Base-by-base conservation (phyloP, 192 early-diverging fungal species). In the Coemansia sp. region DNA sequence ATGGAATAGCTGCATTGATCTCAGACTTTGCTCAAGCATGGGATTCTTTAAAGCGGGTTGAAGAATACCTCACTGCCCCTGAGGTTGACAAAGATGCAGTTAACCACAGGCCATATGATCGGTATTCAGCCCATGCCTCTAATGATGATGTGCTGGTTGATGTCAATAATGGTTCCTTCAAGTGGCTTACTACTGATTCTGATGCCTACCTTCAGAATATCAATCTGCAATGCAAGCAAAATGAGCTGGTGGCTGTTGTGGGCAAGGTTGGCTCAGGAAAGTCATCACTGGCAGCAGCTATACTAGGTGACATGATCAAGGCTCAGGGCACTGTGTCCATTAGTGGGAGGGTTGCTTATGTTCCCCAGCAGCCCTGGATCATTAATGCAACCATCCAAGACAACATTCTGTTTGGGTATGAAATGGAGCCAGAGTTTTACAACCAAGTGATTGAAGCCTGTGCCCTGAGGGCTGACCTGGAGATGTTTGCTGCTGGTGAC, bases 231-330 rank as follows among this genome's bases (percentile, higher is more conserved):
- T 72, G 69, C 50, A 35, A 37, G 8, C 50, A 73, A 20, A 80
- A 81, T 17, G 46, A 61, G 43, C 71, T 87, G 19, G 73, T 82
- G 2, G 79, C 80, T 0, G 66, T 87, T 22, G 63, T 83, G 34
- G 84, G 86, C 19, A 48, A 67, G 8, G 84, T 86, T 15, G 86
- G 86, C 3, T 56, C 63, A 5, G 86, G 86, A 53, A 87, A 87
- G 61, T 81, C 81, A 26, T 79, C 77, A 15, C 38, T 87, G 24
- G 50, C 80, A 8, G 68, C 72, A 28, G 86, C 82, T 0, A 64
- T 87, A 9, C 44, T 84, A 11, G 82, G 84, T 17, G 67, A 81
- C 22, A 73, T 80, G 79, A 28, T 58, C 15, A 60, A 59, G n/a
- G 41, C 29, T 4, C n/a, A 30, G 1, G 80, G 80, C 9, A 28